Base-by-base conservation (phyloP, 31 red algal genomes). In the Odonthalia washingtoniensis region DNA sequence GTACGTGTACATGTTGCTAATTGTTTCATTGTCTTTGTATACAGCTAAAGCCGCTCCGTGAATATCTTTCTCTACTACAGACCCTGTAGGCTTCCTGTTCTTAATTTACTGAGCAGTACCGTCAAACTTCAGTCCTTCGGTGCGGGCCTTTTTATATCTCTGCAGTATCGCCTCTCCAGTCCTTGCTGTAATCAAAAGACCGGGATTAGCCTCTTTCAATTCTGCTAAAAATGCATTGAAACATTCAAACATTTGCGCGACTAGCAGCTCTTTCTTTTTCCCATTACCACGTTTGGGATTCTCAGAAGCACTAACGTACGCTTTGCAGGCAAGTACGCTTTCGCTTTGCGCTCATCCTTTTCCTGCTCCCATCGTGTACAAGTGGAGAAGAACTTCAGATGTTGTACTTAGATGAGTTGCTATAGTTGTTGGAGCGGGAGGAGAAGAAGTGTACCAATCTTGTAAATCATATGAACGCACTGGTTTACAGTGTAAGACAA, bases 111-210 rank as follows among this genome's bases (percentile, higher is more conserved):
- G 17, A 21, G 68, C 57, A 70, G 33, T 64, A 46, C 78, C 0
- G 0, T 40, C 78, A 46, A 68, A 82, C 53, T 68, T 64, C 6
- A 82, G 0, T 28, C 57, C n/a, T 9, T 69, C 28, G 26, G 12
- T 14, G 21, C 36, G 6, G 12, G 0, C 46, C 68, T 82, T 82
- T 31, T 82, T 68, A 52, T 70, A 68, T 27, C 78, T 67, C 28
- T 64, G 16, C 18, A 68, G 0, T 70, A 82, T 28, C 16, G 78
- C 78, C 17, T 68, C 0, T 0, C 78, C 78, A 32, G 57, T 82
- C 31, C 78, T 41, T 40, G 31, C 78, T 37, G 28, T 18, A 45
- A 45, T 45, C 16, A 16, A 27, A 14, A 72, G 17, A 24, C 26
- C 26, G 27, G 18, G 16, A 57, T 57, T 9, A 57, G 12, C 21